Evolutionary conservation across 208 protist species (phyloP).

Genomic region (Phytomonas sp.): DNA sequence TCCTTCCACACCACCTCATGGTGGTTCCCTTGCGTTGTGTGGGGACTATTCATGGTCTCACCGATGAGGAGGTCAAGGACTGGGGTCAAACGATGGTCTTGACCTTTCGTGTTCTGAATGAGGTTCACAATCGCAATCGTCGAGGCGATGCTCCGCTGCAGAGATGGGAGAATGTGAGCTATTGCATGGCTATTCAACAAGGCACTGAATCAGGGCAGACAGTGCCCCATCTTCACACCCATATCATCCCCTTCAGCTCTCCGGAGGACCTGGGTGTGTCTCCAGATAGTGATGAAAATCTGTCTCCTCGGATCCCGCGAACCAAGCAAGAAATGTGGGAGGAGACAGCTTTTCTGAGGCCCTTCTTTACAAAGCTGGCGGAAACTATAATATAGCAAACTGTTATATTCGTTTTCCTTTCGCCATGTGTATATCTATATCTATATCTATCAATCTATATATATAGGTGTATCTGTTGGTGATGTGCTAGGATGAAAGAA

Average conservation of each 20-base stretch:
- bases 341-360: slow-evolving; percentile 36
- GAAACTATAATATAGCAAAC: slow-evolving; percentile 12
- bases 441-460: slow-evolving; percentile 5
- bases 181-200: slow-evolving; percentile 76
- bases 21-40: slow-evolving; percentile 76
- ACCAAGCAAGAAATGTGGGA: slow-evolving; percentile 42
- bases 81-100: slow-evolving; percentile 55
- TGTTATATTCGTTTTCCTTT: neutral
- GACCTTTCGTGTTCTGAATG: slow-evolving; percentile 53
- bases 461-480: slow-evolving; percentile 2
- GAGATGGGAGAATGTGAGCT: slow-evolving; percentile 14
- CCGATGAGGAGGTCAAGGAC: slow-evolving; percentile 59
- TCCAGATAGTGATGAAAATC: slow-evolving; percentile 59
- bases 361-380: slow-evolving; percentile 24
- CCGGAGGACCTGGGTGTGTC: slow-evolving; percentile 48
- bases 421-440: neutral
- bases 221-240: slow-evolving; percentile 71
- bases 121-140: slow-evolving; percentile 8
- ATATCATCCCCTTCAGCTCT: slow-evolving; percentile 79
- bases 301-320: slow-evolving; percentile 35
- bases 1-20: slow-evolving; percentile 72
- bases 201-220: slow-evolving; percentile 69
- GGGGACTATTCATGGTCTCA: slow-evolving; percentile 53
- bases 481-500: neutral
- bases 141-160: neutral